Percentiles rank a stretch among this genome's conserved stretches.
Evolutionary conservation across 2,329 filamentous ascomycete species (phyloP).

Genomic region (Penicillium sp.): DNA sequence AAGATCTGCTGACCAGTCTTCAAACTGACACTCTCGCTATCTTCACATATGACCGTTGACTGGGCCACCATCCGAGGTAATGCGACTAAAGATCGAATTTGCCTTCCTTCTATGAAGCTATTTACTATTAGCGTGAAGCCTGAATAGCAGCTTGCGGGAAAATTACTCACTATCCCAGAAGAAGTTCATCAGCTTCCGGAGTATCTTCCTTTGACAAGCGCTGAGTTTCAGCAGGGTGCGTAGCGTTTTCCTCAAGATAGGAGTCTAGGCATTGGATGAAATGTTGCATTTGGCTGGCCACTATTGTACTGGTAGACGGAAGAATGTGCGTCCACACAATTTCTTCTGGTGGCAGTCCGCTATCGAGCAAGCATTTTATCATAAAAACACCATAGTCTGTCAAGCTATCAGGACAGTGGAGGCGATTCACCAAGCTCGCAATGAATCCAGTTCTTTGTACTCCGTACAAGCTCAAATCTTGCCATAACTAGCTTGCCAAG

Average conservation of each 20-base stretch:
- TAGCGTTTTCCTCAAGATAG: conserved; percentile 48
- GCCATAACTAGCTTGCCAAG: conserved; percentile 48
- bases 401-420: conserved; percentile 42
- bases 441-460: conserved; percentile 41
- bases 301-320: conserved; percentile 52
- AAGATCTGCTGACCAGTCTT: conserved; percentile 34
- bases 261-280: conserved; percentile 55
- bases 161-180: conserved; percentile 49
- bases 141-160: no score
- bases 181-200: conserved; percentile 43
- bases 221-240: conserved; percentile 47
- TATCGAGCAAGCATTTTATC: conserved; percentile 49
- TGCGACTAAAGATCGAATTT: conserved; percentile 36
- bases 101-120: conserved; percentile 40
- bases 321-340: conserved; percentile 55
- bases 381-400: conserved; percentile 52
- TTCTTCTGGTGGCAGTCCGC: conserved; percentile 43
- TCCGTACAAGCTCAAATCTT: conserved; percentile 46
- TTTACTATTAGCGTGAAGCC: no score
- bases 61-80: conserved; percentile 34
- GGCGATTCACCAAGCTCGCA: conserved; percentile 36
- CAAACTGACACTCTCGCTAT: conserved; percentile 28
- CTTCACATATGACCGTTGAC: conserved; percentile 32
- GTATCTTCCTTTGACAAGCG: conserved; percentile 44
- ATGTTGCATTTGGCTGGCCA: conserved; percentile 53